Evolutionary conservation across 2,329 filamentous ascomycete genomes (phyloP), one percentile per base, ranked within the genome.

Genomic region (Xylariaceae sp.): DNA sequence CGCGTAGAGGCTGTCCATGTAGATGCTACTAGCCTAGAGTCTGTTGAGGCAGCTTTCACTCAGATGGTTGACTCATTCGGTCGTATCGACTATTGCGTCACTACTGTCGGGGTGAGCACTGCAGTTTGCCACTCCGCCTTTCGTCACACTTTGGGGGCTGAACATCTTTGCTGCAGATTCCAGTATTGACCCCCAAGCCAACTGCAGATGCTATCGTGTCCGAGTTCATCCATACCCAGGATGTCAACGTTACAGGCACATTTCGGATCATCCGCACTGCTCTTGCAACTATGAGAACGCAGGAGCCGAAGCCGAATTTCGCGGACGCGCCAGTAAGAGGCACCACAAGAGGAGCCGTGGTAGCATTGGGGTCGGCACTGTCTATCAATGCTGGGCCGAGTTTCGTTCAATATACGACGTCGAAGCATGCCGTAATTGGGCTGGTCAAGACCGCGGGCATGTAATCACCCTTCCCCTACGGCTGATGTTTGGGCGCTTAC

Each of bases 21-120:
- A 19, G 56, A 62, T 12, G 50, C 62, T 2, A 19, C 43, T 3
- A 1, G 17, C 2, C 42, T 54, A 2, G 51, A 55, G 10, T 60
- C 61, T 0, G 54, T 63, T 7, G 34, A 52, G 11, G 17, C 19
- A 6, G 58, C 51, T 33, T 50, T 55, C 12, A 46, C 50, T 16
- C 31, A 48, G 11, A 58, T 48, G 49, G 47, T 50, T 4, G 39
- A 43, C 1, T n/a, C 47, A 1, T 62, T 60, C n/a, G 60, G 58
- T 2, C 55, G 61, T 6, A 53, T 63, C 5, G 61, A 63, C 38
- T 63, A 62, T 28, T 58, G 54, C 18, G 46, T 63, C 2, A 54
- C 54, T 16, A 47, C 47, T 45, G 60, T 58, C 18, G 61, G 48
- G 5, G 61, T 63, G 48, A 56, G 56, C 28, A 19, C 14, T 11